These are phyloP conservation scores for Harringtonia lauricola DNA, from an alignment of 2,329 filamentous ascomycete genomes.

Conservation along the genomic window DNA sequence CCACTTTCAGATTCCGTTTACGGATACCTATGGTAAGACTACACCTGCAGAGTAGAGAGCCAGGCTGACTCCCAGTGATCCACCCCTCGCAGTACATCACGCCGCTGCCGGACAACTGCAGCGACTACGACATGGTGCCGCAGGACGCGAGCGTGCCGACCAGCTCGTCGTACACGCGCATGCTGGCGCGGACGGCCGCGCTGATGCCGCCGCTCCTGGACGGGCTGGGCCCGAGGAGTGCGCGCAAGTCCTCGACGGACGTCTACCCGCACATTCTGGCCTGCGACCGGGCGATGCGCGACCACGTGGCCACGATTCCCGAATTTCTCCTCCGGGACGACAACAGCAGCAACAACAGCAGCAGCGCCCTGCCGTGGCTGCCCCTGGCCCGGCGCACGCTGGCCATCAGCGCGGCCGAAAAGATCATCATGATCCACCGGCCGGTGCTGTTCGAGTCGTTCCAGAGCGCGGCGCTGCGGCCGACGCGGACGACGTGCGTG, in stretches of 20 bases:
- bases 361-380: constrained; percentile 18
- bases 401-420: constrained; percentile 24
- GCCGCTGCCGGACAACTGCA: constrained; percentile 19
- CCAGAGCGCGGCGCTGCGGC: constrained; percentile 16
- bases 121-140: constrained; percentile 17
- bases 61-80: too few relatives aligned
- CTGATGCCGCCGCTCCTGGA: constrained; percentile 19
- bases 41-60: constrained; percentile 2
- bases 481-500: constrained; percentile 21
- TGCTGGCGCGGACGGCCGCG: constrained; percentile 17
- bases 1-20: constrained; percentile 21
- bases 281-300: constrained; percentile 19
- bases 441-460: constrained; percentile 20
- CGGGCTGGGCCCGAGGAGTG: constrained; percentile 19
- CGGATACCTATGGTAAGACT: constrained; percentile 20
- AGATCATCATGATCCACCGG: constrained; percentile 27
- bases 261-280: constrained; percentile 20
- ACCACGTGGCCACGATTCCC: constrained; percentile 19
- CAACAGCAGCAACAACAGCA: neutral
- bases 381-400: constrained; percentile 21
- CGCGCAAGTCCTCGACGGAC: constrained; percentile 15
- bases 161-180: constrained; percentile 14
- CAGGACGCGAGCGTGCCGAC: constrained; percentile 5
- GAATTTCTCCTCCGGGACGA: constrained; percentile 18
- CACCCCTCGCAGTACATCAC: constrained; percentile 21